Evolutionary conservation across 2,329 filamentous ascomycete genomes (phyloP), one percentile per base, ranked within the genome.

Genomic region (Aureobasidium sp.): DNA sequence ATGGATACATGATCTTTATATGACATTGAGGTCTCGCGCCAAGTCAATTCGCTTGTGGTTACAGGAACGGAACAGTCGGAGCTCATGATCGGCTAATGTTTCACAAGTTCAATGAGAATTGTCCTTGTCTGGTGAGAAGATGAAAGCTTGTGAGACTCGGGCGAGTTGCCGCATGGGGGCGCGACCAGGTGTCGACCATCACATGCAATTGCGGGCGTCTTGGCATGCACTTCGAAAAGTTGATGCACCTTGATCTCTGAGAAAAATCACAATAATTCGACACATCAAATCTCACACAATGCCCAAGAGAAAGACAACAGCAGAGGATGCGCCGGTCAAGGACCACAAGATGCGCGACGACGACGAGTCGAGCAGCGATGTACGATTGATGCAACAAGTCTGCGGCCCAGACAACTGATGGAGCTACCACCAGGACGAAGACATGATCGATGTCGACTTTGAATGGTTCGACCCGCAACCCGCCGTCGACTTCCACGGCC

Each of bases 381-480:
- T 67, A 61, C 21, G 37, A 19, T 11, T 19, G 11, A 10, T 2
- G 17, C 6, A 3, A 15, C 42, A 13, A 50, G n/a, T n/a, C n/a
- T n/a, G n/a, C n/a, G n/a, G n/a, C n/a, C 2, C 29, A 23, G 13
- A 4, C 9, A 23, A 60, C 55, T 65, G n/a, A 61, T 8, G 3
- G 4, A 40, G n/a, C 38, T 55, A 53, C 40, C 7, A 19, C 15
- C 62, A 95, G 89, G 90, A 96, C 69, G 88, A 91, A 69, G 89
- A 96, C 71, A 88, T 93, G 73, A 85, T 99, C 65, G 87, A 97
- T 71, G 91, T 97, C 61, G 93, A 97, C 66, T 99, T 99, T 69
- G 94, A 99, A 78, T 97, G 91, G 89, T 99, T 97, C 78, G 95
- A 96, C 75, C 95, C 93, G 64, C 87, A 94, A 68, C 81, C 89